Evolutionary conservation across 2,329 filamentous ascomycete genomes (phyloP).

Genomic region (Talaromyces verruculosus): DNA sequence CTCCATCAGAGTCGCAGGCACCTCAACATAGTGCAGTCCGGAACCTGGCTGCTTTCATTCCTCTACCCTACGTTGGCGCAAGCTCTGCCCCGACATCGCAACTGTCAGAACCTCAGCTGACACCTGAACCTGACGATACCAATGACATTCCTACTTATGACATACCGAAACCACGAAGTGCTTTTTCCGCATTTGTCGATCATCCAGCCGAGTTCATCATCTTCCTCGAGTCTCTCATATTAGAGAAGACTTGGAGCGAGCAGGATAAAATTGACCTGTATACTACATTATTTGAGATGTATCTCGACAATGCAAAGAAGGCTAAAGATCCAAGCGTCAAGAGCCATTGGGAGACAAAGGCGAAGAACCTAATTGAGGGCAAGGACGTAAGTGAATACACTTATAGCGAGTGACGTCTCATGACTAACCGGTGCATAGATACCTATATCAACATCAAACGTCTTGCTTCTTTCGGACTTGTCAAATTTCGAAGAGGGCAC

Average conservation of each 20-base stretch:
- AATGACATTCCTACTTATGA: slow-evolving; percentile 64
- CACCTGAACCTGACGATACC: slow-evolving; percentile 26
- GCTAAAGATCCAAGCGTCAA: slow-evolving; percentile 66
- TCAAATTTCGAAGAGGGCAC: slow-evolving; percentile 89
- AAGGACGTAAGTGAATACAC: slow-evolving; percentile 57
- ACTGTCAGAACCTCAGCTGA: slow-evolving; percentile 30
- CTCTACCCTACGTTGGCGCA: slow-evolving; percentile 79
- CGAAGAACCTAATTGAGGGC: slow-evolving; percentile 81
- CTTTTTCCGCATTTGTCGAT: slow-evolving; percentile 95
- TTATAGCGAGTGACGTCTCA: not conserved
- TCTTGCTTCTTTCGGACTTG: slow-evolving; percentile 86
- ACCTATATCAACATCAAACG: slow-evolving; percentile 91
- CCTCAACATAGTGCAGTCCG: slow-evolving; percentile 73
- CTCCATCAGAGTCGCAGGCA: slow-evolving; percentile 48
- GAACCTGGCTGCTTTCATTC: slow-evolving; percentile 79
- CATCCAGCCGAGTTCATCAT: slow-evolving; percentile 87
- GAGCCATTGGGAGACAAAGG: slow-evolving; percentile 84
- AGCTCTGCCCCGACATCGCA: slow-evolving; percentile 46
- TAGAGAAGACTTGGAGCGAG: slow-evolving; percentile 67
- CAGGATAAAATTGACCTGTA: slow-evolving; percentile 82
- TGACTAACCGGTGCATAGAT: slow-evolving; percentile 40
- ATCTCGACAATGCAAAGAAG: slow-evolving; percentile 80
- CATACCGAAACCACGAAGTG: slow-evolving; percentile 77
- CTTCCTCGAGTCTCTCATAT: slow-evolving; percentile 85
- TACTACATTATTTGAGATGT: slow-evolving; percentile 97